These are phyloP conservation scores for Dysphania ambrosioides DNA, from an alignment of 148 eudicot genomes.

Conservation along the genomic window DNA sequence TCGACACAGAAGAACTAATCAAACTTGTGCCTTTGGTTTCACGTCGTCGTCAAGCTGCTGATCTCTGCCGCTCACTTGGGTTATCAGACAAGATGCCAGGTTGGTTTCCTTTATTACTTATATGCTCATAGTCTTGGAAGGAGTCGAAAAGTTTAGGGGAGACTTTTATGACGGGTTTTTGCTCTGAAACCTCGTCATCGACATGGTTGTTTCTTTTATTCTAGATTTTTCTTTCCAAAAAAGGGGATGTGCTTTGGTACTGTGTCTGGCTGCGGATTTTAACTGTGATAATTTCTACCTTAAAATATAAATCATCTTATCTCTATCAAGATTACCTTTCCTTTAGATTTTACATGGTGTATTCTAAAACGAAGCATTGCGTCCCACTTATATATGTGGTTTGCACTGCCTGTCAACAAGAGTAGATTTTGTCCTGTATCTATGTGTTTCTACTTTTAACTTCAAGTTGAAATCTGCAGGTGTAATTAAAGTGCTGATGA, in stretches of 20 bases:
- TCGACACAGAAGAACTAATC: conserved; percentile 61
- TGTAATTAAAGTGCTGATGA: conserved; percentile 80
- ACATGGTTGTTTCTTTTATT: background rate
- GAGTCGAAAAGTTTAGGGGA: background rate
- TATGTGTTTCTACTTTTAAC: conserved; percentile 8
- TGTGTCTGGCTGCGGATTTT: background rate
- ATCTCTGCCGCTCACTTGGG: conserved; percentile 94
- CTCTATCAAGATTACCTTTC: background rate
- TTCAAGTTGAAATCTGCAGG: conserved; percentile 41
- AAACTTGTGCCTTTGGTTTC: conserved; percentile 96
- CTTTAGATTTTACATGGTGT: background rate
- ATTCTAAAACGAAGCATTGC: background rate
- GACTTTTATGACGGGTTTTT: background rate
- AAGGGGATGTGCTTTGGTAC: background rate
- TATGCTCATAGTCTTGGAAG: background rate
- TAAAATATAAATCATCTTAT: background rate
- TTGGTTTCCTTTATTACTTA: conserved; percentile 21
- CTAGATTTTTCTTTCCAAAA: background rate
- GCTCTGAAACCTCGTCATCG: background rate
- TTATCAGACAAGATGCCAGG: conserved; percentile 91
- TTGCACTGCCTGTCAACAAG: background rate
- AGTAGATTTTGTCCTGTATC: background rate
- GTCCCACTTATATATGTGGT: background rate
- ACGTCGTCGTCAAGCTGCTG: conserved; percentile 96
- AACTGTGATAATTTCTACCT: background rate